These are phyloP conservation scores for Dactylellina haptotyla DNA, from an alignment of 2,329 filamentous ascomycete genomes.

Conservation along the genomic window DNA sequence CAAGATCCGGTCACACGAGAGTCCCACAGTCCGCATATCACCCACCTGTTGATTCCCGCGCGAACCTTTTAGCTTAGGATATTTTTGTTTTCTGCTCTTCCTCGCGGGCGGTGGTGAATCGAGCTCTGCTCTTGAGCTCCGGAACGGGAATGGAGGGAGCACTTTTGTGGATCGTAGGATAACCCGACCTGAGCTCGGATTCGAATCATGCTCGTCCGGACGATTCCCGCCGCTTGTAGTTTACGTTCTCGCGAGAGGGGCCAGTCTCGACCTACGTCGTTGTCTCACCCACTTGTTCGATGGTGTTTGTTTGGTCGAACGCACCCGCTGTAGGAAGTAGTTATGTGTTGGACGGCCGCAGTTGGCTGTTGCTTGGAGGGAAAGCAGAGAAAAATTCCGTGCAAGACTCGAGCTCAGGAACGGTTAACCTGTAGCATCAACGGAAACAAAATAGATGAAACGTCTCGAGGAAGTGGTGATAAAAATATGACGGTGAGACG, in stretches of 20 bases:
- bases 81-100: background rate
- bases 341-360: background rate
- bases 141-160: conserved; percentile 3
- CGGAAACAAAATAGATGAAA: background rate
- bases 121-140: conserved; percentile 24
- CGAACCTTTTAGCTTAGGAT: background rate
- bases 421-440: too few species aligned
- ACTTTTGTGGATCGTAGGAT: background rate
- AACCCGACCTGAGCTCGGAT: background rate
- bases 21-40: conserved; percentile 3
- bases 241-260: background rate
- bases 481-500: background rate
- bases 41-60: background rate
- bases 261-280: background rate
- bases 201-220: background rate
- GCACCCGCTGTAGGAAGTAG: background rate
- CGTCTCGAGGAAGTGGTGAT: background rate
- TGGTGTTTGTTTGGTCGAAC: background rate
- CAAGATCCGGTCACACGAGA: conserved; percentile 12
- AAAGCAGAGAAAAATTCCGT: too few species aligned
- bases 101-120: too few species aligned
- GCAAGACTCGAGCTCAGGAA: too few species aligned
- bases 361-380: conserved; percentile 1
- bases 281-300: background rate
- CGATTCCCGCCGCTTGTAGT: conserved; percentile 8